A percentile compares a stretch with the other conserved stretches of the same genome.
Evolutionary conservation across 2,329 filamentous ascomycete genomes (phyloP).

Genomic region (Tolypocladium cylindrosporum): DNA sequence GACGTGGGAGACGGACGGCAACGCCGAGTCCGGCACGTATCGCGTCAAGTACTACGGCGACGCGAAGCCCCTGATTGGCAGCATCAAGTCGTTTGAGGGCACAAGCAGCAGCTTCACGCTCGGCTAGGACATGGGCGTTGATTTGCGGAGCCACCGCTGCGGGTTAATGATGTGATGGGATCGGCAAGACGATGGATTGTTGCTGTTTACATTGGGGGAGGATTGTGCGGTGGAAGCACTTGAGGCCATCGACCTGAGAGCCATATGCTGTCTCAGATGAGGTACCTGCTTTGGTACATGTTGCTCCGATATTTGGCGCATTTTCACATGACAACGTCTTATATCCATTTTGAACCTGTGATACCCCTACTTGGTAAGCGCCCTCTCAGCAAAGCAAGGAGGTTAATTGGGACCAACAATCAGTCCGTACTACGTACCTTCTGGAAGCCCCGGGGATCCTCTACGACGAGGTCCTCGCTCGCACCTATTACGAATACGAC

Average conservation of each 20-base stretch:
- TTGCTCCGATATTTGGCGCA: neutral
- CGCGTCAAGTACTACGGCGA: conserved; percentile 79
- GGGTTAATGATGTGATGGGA: neutral
- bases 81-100: conserved; percentile 18
- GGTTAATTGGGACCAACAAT: neutral
- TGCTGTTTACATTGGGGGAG: neutral
- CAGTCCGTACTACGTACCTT: neutral
- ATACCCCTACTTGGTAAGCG: neutral
- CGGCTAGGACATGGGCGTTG: neutral
- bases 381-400: too few species aligned
- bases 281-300: neutral
- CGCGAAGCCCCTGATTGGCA: conserved; percentile 47
- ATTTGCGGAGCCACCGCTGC: neutral
- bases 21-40: conserved; percentile 57
- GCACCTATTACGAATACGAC: neutral
- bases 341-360: neutral
- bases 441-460: neutral
- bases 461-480: neutral
- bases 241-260: neutral
- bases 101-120: conserved; percentile 12
- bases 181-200: neutral
- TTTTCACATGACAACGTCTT: neutral
- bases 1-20: conserved; percentile 55
- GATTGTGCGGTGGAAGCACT: neutral
- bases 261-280: neutral